Conservation (phyloP, 2,329 filamentous ascomycete species). For the Neopestalotiopsis sp. region DNA sequence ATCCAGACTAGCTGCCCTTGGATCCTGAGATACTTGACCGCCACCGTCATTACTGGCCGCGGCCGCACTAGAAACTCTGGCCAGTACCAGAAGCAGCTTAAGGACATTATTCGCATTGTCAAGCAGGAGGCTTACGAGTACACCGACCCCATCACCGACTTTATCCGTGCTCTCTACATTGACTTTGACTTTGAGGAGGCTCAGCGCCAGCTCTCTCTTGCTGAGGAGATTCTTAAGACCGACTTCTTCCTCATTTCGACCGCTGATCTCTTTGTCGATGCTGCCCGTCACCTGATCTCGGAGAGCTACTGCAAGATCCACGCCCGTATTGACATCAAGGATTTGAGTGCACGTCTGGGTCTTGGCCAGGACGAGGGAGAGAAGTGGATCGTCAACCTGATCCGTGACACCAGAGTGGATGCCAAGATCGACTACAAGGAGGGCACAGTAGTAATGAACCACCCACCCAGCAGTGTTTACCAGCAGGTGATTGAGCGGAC, state of each 20-base stretch:
- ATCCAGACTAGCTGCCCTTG: constrained; percentile 98
- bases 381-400: constrained; percentile 99
- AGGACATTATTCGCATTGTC: constrained; percentile 94
- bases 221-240: constrained; percentile 87
- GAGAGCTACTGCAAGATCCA: constrained; percentile 99
- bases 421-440: constrained; percentile 99
- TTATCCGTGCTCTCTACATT: constrained; percentile 94
- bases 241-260: constrained; percentile 94
- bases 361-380: constrained; percentile 94
- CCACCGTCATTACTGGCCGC: constrained; percentile 93
- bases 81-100: constrained; percentile 96
- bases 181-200: constrained; percentile 98
- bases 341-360: constrained; percentile 89
- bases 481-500: constrained; percentile 99
- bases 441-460: constrained; percentile 99
- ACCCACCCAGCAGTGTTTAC: constrained; percentile 97
- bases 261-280: constrained; percentile 89
- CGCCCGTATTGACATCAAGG: constrained; percentile 97
- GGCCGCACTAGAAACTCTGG: constrained; percentile 80
- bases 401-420: constrained; percentile 94
- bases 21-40: constrained; percentile 92
- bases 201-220: constrained; percentile 82
- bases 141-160: constrained; percentile 92
- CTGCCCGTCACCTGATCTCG: constrained; percentile 93
- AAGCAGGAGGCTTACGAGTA: constrained; percentile 99